Conservation (phyloP, 495 filamentous ascomycete genomes). For the Penicillium roqueforti region DNA sequence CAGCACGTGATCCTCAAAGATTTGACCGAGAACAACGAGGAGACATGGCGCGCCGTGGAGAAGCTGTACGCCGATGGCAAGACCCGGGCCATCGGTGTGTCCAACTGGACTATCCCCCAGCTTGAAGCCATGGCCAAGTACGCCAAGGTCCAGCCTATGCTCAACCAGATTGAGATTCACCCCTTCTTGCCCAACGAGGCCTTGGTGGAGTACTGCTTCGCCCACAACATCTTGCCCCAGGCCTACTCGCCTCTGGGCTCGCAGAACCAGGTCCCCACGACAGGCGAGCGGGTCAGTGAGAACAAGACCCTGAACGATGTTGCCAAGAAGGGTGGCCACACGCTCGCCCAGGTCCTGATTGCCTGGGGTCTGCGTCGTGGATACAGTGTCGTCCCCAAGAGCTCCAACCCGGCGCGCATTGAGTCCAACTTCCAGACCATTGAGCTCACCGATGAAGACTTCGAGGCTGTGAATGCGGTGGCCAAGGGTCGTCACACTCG, state of each 20-base stretch:
- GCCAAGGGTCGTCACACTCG: constrained; percentile 58
- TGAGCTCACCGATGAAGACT: constrained; percentile 51
- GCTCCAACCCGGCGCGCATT: constrained; percentile 58
- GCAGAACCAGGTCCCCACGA: constrained; percentile 58
- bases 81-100: constrained; percentile 78
- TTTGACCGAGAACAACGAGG: constrained; percentile 60
- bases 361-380: constrained; percentile 68
- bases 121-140: constrained; percentile 65
- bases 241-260: constrained; percentile 76
- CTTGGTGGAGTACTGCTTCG: constrained; percentile 64
- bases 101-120: constrained; percentile 71
- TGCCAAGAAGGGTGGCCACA: constrained; percentile 59
- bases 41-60: constrained; percentile 79
- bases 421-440: constrained; percentile 63
- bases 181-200: constrained; percentile 80
- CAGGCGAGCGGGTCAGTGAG: constrained; percentile 56
- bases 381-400: constrained; percentile 70
- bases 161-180: constrained; percentile 93
- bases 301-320: constrained; percentile 58
- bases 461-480: constrained; percentile 55
- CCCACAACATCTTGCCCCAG: constrained; percentile 65
- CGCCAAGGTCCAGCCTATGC: constrained; percentile 60
- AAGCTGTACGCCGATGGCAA: constrained; percentile 65
- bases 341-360: constrained; percentile 62
- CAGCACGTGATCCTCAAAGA: constrained; percentile 56